Base-by-base conservation (phyloP, 176 grass and related monocot species). In the Eremochloa ophiuroides region DNA sequence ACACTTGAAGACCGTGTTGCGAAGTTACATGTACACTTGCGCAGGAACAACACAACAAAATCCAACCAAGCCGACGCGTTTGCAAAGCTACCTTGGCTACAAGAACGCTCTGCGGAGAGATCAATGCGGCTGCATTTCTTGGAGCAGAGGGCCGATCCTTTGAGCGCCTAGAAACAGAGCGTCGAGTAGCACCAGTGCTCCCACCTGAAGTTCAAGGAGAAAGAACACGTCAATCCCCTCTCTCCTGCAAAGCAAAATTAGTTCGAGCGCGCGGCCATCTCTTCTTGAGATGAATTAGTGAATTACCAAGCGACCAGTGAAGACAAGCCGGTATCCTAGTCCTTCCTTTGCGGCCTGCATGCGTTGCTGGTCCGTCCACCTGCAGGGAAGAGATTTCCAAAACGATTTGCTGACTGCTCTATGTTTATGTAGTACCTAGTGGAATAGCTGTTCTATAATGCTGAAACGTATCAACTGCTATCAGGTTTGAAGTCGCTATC, bases 291-390 rank as follows among this genome's bases (percentile, higher is more conserved):
- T 29, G n/a, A n/a, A n/a, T n/a, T n/a, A n/a, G 2, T 25, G 8
- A 68, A 61, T 87, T 91, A 98, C 96, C 93, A 98, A 76, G 48
- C 93, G 90, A 43, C 96, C 96, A 12, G 96, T 98, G 88, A 95
- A 98, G 53, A 88, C 38, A 33, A 98, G 80, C 14, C 91, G 90
- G 80, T 98, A 98, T 66, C 86, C 80, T 73, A 77, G 77, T 27
- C 96, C 90, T 88, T 95, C 96, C 76, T 83, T 98, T 1, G 93
- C 88, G 62, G 88, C 96, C 78, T 90, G 81, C 10, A 55, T 42
- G 44, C 93, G 92, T 53, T 98, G 96, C 69, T 98, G 93, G 86
- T 98, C 96, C 0, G 93, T 98, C 96, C 96, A 95, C 71, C 93
- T 98, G 76, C 43, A 84, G 62, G 53, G n/a, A 62, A 20, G 25